Base-by-base conservation (phyloP, 257 asterid genomes). In the Solanum raphanifolium region DNA sequence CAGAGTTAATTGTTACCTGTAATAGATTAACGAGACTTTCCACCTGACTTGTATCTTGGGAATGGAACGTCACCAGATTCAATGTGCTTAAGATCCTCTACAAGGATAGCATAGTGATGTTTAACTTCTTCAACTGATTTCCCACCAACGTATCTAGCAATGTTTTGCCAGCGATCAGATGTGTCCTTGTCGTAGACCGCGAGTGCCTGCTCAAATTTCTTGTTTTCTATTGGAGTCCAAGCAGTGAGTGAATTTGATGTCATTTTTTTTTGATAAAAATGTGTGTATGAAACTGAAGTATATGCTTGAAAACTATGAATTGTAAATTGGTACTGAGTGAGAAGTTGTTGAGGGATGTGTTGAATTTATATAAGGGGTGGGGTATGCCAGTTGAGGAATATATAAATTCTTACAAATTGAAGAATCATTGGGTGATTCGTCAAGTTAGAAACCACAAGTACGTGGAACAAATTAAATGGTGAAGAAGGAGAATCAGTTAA, bases 141-240 rank as follows among this genome's bases (percentile, higher is more conserved):
- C 15, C 98, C 95, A 9, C 94, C 96, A 1, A 95, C 96, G 0
- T 91, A 95, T 27, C 87, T 89, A 6, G 98, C 98, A 74, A 94
- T 87, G 58, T 93, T 94, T 83, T 92, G 94, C 98, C 98, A 95
- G 21, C 94, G 95, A 83, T 94, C 98, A 1, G 98, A 94, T 6
- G 98, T 93, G 87, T 95, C 98, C 93, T 81, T 91, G 7, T 94
- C 98, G 27, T 91, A 93, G 36, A 82, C 65, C 39, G 96, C 98
- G 32, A 95, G 87, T 3, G 98, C 98, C 89, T 88, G 93, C 90
- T 95, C 98, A 31, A 95, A 95, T 69, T 83, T 87, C 72, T 95
- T 95, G 96, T 95, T 95, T 48, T 94, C 92, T 82, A 82, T 78
- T 9, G 92, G 39, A 5, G 96, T 94, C 98, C 96, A 95, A 1